Evolutionary conservation across 306 rosid species (phyloP).

Genomic region (Gleditsia sinensis): DNA sequence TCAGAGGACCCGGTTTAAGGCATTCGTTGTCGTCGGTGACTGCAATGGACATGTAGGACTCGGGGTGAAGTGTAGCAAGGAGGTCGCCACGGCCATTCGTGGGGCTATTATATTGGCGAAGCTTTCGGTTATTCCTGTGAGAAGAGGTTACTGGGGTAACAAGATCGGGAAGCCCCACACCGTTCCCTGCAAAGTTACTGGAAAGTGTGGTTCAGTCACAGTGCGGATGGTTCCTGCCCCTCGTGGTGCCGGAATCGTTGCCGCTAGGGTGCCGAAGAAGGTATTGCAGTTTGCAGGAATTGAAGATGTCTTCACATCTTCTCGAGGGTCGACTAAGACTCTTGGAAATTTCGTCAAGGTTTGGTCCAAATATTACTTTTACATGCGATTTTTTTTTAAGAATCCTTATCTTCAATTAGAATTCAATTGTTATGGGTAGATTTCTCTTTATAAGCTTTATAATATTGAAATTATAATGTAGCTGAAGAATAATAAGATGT

Average conservation of each 20-base stretch:
- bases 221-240: conserved; percentile 28
- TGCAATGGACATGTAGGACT: conserved; percentile 64
- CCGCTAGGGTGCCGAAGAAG: conserved; percentile 75
- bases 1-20: conserved; percentile 25
- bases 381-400: neutral
- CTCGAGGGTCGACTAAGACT: conserved; percentile 69
- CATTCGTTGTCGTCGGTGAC: conserved; percentile 46
- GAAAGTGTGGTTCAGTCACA: conserved; percentile 50
- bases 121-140: conserved; percentile 66
- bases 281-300: conserved; percentile 41
- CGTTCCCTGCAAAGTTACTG: conserved; percentile 74
- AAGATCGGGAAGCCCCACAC: conserved; percentile 73
- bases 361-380: neutral
- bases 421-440: neutral
- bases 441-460: neutral
- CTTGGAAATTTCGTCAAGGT: conserved; percentile 76
- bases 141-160: conserved; percentile 72
- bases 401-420: neutral
- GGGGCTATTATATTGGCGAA: neutral
- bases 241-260: conserved; percentile 36
- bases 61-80: conserved; percentile 73
- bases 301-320: conserved; percentile 48
- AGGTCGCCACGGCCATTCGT: conserved; percentile 30
- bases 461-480: no score
- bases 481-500: neutral